phyloP scores from a whole-genome alignment of 495 filamentous ascomycete genomes.

The Pyrenula aspistea region DNA sequence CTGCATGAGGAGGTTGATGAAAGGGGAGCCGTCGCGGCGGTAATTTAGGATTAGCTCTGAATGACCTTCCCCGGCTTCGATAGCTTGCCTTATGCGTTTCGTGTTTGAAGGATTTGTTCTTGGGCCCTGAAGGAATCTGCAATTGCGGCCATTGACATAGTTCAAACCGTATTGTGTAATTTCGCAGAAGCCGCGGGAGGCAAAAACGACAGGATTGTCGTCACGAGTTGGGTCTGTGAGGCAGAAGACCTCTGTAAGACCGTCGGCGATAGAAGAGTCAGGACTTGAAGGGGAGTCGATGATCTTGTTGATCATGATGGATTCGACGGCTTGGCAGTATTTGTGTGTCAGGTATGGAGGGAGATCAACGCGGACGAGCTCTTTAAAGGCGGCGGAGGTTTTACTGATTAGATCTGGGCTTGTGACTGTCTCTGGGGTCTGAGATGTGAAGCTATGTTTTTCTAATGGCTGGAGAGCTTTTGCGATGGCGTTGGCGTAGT shows the following conservation, averaged over 20 bases:
- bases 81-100: constrained; percentile 39
- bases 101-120: constrained; percentile 38
- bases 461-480: constrained; percentile 36
- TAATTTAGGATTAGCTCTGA: constrained; percentile 61
- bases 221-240: constrained; percentile 60
- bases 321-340: constrained; percentile 43
- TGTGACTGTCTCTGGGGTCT: constrained; percentile 25
- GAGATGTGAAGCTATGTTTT: constrained; percentile 29
- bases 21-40: constrained; percentile 48
- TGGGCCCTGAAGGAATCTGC: constrained; percentile 50
- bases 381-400: constrained; percentile 42
- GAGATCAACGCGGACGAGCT: constrained; percentile 51
- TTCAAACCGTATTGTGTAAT: constrained; percentile 51
- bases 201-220: constrained; percentile 70
- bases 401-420: constrained; percentile 47
- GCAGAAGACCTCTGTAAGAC: constrained; percentile 65
- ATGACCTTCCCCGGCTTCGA: constrained; percentile 46
- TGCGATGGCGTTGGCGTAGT: constrained; percentile 54
- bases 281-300: constrained; percentile 39
- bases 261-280: constrained; percentile 50
- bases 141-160: constrained; percentile 48
- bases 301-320: constrained; percentile 44
- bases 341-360: constrained; percentile 57
- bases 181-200: constrained; percentile 52
- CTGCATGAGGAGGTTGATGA: constrained; percentile 54